phyloP scores from a whole-genome alignment of 371 early-diverging fungal species.

The Lichtheimia ornata region DNA sequence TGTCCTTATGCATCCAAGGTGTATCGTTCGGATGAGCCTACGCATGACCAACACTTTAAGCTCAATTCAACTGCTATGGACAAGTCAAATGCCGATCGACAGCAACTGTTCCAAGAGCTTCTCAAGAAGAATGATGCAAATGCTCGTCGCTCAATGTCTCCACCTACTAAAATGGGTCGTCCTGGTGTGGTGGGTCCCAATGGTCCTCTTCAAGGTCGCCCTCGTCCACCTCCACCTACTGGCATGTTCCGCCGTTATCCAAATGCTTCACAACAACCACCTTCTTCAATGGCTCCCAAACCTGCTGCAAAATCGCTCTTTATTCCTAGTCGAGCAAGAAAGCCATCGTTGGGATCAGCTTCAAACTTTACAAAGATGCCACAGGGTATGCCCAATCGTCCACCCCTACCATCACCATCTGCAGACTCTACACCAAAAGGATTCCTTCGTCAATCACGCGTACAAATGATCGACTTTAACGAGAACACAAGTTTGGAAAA shows the following conservation, averaged over 20 bases:
- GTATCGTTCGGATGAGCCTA: slow-evolving; percentile 14
- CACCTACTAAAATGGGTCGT: neutral
- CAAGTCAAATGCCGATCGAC: neutral
- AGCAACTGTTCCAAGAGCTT: slow-evolving; percentile 1
- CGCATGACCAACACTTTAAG: slow-evolving; percentile 16
- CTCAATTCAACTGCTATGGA: neutral
- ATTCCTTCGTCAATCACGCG: slow-evolving; percentile 17
- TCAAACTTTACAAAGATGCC: slow-evolving; percentile 1
- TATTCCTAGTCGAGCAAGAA: neutral
- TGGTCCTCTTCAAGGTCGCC: neutral
- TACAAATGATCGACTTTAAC: slow-evolving; percentile 22
- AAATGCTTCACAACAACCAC: neutral
- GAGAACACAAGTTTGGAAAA: slow-evolving; percentile 17
- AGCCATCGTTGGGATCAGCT: neutral
- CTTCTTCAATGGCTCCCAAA: neutral
- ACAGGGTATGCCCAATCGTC: slow-evolving; percentile 12
- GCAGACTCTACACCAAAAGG: slow-evolving; percentile 12
- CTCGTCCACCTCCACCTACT: neutral
- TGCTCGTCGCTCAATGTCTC: neutral
- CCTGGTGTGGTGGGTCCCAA: too few relatives aligned
- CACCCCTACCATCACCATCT: neutral
- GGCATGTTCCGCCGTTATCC: too few relatives aligned
- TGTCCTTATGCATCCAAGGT: slow-evolving; percentile 10
- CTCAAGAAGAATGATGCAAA: neutral
- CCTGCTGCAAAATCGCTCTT: neutral